Evolutionary conservation across 176 grass and related monocot genomes (phyloP).

Genomic region (Phoenix dactylifera): DNA sequence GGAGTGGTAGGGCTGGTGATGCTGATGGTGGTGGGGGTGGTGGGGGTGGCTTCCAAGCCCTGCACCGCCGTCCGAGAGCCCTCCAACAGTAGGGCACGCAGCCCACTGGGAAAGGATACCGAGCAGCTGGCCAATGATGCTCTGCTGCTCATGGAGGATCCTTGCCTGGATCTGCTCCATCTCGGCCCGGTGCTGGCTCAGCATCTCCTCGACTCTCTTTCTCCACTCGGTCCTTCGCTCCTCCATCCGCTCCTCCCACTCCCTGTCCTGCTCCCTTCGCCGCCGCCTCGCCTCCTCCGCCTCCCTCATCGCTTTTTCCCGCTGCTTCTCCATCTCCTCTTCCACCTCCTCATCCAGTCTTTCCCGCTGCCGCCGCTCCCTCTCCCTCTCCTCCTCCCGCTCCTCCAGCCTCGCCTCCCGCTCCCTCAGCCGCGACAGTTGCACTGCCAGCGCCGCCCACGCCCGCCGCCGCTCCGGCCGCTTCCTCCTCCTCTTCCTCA

Average conservation of each 20-base stretch:
- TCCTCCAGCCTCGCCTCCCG: background rate
- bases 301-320: background rate
- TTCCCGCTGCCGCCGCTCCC: background rate
- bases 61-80: background rate
- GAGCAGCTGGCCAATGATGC: slow-evolving; percentile 1
- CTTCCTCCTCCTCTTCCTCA: background rate
- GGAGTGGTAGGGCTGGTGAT: background rate
- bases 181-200: slow-evolving; percentile 7
- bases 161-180: slow-evolving; percentile 12
- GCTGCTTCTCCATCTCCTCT: background rate
- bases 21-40: background rate
- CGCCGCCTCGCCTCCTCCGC: background rate
- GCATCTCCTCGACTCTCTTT: slow-evolving; percentile 6
- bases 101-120: slow-evolving; percentile 3
- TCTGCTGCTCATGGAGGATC: slow-evolving; percentile 16
- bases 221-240: slow-evolving; percentile 6
- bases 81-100: background rate
- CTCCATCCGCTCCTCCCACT: slow-evolving; percentile 21
- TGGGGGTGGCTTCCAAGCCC: slow-evolving; percentile 4
- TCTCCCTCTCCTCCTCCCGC: slow-evolving; percentile 7
- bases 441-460: background rate
- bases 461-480: background rate
- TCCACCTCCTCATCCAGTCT: background rate
- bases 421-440: background rate
- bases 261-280: slow-evolving; percentile 10